Conservation (phyloP, 2,329 filamentous ascomycete species). For the Apiospora hydei region DNA sequence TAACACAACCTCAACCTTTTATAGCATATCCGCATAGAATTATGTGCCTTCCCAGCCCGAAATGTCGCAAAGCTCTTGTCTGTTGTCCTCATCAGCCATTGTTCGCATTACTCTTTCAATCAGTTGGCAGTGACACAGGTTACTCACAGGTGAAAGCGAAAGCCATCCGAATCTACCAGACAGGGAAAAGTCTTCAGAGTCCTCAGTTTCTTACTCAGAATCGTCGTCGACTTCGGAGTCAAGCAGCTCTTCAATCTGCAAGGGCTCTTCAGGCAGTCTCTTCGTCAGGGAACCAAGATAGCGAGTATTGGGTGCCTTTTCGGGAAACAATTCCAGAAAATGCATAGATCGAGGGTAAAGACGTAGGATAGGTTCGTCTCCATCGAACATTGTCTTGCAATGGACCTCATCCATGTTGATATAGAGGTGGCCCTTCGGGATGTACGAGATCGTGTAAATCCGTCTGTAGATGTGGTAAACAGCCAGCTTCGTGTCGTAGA, state of each 20-base stretch:
- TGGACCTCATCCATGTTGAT: neutral
- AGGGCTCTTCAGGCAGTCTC: neutral
- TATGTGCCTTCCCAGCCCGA: neutral
- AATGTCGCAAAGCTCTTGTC: neutral
- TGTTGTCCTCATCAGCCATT: neutral
- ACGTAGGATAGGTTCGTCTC: neutral
- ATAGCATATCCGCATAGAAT: neutral
- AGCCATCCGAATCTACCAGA: no score
- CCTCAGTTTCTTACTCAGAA: neutral
- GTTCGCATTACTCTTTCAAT: neutral
- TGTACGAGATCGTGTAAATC: neutral
- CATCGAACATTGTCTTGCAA: no score
- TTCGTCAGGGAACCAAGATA: neutral
- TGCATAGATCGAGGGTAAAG: neutral
- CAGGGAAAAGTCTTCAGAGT: neutral
- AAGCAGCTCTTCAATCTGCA: neutral
- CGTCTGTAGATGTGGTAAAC: neutral
- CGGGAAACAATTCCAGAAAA: neutral
- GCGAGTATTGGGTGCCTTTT: no score
- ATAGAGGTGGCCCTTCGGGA: neutral
- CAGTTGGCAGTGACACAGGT: neutral
- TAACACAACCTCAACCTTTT: neutral
- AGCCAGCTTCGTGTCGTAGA: neutral
- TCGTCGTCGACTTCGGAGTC: neutral
- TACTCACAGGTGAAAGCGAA: neutral